A percentile compares a stretch with the other conserved stretches of the same genome.
These are phyloP conservation scores for Penicillium concentricum DNA, from an alignment of 2,329 filamentous ascomycete species.

Conservation along the genomic window DNA sequence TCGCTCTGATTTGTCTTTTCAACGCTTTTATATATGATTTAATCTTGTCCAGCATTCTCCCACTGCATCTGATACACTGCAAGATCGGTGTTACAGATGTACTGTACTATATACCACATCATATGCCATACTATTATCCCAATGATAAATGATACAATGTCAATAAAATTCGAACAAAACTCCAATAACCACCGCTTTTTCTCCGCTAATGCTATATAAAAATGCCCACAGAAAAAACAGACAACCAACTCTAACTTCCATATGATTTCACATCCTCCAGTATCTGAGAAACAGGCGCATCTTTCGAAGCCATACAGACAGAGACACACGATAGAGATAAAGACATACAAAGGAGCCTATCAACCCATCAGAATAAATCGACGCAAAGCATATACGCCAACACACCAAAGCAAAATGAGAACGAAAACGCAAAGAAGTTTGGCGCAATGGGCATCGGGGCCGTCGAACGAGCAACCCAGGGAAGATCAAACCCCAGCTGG, in stretches of 20 bases:
- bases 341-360: not conserved
- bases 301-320: not conserved
- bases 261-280: not conserved
- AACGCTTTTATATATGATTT: constrained; percentile 6
- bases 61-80: not conserved
- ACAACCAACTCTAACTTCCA: not conserved
- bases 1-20: not conserved
- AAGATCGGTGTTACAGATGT: not conserved
- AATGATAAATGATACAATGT: constrained; percentile 11
- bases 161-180: constrained; percentile 1
- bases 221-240: not conserved
- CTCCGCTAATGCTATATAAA: not conserved
- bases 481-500: not conserved
- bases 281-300: not conserved
- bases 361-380: not conserved
- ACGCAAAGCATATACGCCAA: not conserved
- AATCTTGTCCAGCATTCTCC: not conserved
- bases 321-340: not conserved
- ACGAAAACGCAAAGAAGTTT: not conserved
- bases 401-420: not conserved
- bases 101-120: constrained; percentile 11
- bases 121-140: constrained; percentile 5
- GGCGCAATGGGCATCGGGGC: not conserved
- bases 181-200: not conserved
- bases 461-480: not conserved